A percentile compares a stretch with the other conserved stretches of the same genome.
Conservation (phyloP, 495 filamentous ascomycete species). For the Neurospora sp. region DNA sequence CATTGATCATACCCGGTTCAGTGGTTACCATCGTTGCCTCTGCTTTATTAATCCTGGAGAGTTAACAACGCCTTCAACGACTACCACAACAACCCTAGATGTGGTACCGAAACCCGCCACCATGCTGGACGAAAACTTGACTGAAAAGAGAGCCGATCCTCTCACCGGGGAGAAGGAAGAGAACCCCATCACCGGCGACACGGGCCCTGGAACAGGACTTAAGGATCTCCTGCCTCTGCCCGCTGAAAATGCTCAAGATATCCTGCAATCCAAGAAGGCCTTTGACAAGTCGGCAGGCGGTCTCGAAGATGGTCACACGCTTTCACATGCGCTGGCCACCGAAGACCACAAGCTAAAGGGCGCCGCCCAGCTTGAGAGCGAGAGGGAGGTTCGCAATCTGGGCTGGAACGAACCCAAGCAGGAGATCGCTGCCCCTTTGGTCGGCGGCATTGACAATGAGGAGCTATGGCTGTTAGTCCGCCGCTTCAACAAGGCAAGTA, state of each 20-base stretch:
- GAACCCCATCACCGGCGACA: slow-evolving; percentile 11
- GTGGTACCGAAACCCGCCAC: background rate
- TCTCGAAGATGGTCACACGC: slow-evolving; percentile 22
- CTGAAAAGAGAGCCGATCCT: background rate
- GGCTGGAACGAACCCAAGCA: slow-evolving; percentile 62
- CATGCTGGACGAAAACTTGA: background rate
- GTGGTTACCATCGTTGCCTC: background rate
- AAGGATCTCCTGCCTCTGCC: slow-evolving; percentile 28
- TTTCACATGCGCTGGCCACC: slow-evolving; percentile 28
- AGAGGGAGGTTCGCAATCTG: slow-evolving; percentile 50
- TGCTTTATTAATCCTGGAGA: background rate
- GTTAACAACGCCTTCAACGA: background rate
- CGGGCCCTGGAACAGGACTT: slow-evolving; percentile 15
- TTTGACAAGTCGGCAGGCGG: slow-evolving; percentile 10
- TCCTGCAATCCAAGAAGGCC: slow-evolving; percentile 11
- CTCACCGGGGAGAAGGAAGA: background rate
- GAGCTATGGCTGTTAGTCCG: slow-evolving; percentile 74
- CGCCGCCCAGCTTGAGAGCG: slow-evolving; percentile 21
- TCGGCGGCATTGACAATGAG: slow-evolving; percentile 71
- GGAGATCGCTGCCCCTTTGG: slow-evolving; percentile 49
- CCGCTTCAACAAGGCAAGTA: slow-evolving; percentile 69
- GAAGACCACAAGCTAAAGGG: slow-evolving; percentile 25
- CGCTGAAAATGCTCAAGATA: slow-evolving; percentile 18
- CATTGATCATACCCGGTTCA: background rate
- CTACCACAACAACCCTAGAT: background rate